A percentile compares a stretch with the other conserved stretches of the same genome.
These are phyloP conservation scores for Lophiotrema nucula DNA, from an alignment of 495 filamentous ascomycete species.

Conservation along the genomic window DNA sequence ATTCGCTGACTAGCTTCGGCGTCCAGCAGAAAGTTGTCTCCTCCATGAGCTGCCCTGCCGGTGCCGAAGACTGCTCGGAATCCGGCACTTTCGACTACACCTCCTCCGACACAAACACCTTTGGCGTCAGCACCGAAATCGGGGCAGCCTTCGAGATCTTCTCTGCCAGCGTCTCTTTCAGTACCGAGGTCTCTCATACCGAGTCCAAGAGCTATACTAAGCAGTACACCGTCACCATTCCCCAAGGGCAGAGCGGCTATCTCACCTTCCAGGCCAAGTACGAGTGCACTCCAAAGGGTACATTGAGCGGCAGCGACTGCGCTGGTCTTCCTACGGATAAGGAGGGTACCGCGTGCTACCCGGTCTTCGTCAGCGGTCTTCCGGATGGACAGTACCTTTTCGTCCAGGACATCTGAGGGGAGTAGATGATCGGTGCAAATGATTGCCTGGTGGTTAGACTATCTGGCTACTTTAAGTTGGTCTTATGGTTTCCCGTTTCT, in stretches of 20 bases:
- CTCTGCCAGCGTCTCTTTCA: not conserved
- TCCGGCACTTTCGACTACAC: not conserved
- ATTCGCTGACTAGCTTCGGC: not conserved
- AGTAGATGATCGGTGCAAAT: no score
- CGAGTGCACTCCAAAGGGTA: not conserved
- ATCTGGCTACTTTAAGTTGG: no score
- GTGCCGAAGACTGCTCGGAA: not conserved
- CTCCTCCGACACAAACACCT: not conserved
- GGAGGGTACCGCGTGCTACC: not conserved
- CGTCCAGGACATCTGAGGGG: not conserved
- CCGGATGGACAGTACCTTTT: not conserved
- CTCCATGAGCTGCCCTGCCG: not conserved
- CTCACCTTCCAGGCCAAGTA: not conserved
- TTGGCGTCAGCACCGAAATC: not conserved
- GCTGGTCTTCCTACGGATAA: not conserved
- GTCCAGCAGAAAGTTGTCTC: not conserved
- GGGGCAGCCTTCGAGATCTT: not conserved
- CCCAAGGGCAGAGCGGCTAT: not conserved
- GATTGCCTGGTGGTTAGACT: no score
- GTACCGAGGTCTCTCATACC: not conserved
- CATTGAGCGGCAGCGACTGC: not conserved
- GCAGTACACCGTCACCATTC: not conserved
- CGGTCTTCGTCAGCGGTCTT: not conserved
- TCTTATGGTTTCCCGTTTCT: no score
- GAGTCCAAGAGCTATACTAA: not conserved